phyloP scores from a whole-genome alignment of 2,329 filamentous ascomycete species.

The Talaromyces sp. region DNA sequence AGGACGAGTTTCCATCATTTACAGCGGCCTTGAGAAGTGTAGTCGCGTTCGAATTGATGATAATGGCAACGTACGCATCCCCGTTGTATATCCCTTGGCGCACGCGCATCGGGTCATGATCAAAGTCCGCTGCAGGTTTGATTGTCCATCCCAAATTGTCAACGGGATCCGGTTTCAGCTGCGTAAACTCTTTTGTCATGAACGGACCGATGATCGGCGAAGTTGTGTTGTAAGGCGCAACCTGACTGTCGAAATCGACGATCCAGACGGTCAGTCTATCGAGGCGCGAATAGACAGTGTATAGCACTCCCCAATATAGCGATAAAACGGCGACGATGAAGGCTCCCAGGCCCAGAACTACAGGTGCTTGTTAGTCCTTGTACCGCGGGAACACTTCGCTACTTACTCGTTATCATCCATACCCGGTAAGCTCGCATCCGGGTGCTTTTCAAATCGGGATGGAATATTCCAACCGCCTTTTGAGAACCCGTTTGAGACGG shows the following conservation, averaged over 20 bases:
- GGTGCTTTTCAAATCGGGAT: constrained; percentile 2
- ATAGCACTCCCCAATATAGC: constrained; percentile 58
- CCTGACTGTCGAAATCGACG: constrained; percentile 58
- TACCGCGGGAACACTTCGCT: background rate
- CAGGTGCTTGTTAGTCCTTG: background rate
- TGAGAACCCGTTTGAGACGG: background rate
- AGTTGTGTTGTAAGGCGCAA: constrained; percentile 44
- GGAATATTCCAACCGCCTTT: constrained; percentile 6
- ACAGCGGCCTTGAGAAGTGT: constrained; percentile 52
- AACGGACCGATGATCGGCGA: constrained; percentile 52
- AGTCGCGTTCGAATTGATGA: constrained; percentile 60
- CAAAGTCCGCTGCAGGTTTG: constrained; percentile 46
- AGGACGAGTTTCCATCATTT: constrained; percentile 50
- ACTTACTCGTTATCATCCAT: constrained; percentile 10
- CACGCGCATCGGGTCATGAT: constrained; percentile 52
- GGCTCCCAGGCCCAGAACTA: constrained; percentile 47
- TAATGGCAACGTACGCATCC: constrained; percentile 56
- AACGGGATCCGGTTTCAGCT: constrained; percentile 34
- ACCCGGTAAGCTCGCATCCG: constrained; percentile 1
- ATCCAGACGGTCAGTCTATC: constrained; percentile 50
- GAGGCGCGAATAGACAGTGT: constrained; percentile 45
- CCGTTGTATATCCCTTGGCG: constrained; percentile 56
- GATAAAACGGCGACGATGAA: constrained; percentile 55
- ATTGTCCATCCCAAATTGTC: constrained; percentile 48
- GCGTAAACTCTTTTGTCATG: constrained; percentile 42